A percentile compares a stretch with the other conserved stretches of the same genome.
Conservation (phyloP, 371 early-diverging fungal species). For the Lichtheimia corymbifera region DNA sequence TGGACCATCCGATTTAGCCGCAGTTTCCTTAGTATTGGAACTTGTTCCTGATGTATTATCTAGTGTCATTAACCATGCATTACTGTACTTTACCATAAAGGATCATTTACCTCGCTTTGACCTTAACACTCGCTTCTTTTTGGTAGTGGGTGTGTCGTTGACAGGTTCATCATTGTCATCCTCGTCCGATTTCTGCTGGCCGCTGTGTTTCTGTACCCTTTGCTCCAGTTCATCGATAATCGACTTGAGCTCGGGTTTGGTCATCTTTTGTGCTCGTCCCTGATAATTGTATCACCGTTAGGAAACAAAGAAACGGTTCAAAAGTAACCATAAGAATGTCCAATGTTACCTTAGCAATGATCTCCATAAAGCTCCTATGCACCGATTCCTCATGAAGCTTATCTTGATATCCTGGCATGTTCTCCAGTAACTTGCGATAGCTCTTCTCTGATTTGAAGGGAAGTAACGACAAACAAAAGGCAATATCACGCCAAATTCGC, state of each 20-base stretch:
- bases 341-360: constrained; percentile 74
- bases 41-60: not conserved
- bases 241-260: constrained; percentile 73
- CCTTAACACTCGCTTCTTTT: not conserved
- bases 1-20: not conserved
- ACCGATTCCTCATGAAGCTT: constrained; percentile 84
- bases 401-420: constrained; percentile 81
- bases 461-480: constrained; percentile 86
- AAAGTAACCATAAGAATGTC: not conserved
- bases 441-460: constrained; percentile 85
- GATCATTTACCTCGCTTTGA: constrained; percentile 5
- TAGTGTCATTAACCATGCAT: not conserved
- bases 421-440: constrained; percentile 80
- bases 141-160: not conserved
- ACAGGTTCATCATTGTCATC: not conserved
- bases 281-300: too few species aligned
- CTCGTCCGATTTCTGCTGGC: constrained; percentile 14
- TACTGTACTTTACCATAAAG: not conserved
- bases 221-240: constrained; percentile 81
- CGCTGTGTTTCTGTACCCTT: constrained; percentile 47
- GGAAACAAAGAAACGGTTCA: too few species aligned
- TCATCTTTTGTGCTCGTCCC: constrained; percentile 65
- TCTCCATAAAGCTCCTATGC: constrained; percentile 81
- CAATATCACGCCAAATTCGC: constrained; percentile 91
- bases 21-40: not conserved